phyloP scores from a whole-genome alignment of 2,329 filamentous ascomycete genomes.

The Pyricularia sp. region DNA sequence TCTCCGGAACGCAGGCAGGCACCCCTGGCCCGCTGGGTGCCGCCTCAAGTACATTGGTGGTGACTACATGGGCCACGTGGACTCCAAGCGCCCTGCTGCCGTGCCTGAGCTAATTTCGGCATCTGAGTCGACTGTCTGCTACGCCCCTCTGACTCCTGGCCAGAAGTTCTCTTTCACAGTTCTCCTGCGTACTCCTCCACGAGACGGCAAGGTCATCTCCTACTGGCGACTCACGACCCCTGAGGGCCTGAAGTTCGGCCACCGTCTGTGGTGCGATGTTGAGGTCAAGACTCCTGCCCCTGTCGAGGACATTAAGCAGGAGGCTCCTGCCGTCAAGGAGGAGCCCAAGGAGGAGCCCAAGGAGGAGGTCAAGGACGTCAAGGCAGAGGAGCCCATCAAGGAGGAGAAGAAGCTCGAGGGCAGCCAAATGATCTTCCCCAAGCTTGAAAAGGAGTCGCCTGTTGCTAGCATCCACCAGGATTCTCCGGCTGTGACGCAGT shows the following conservation, averaged over 20 bases:
- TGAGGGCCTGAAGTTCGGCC: conserved; percentile 72
- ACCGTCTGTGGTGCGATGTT: conserved; percentile 91
- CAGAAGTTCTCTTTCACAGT: conserved; percentile 73
- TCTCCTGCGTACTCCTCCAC: conserved; percentile 65
- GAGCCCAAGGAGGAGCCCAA: conserved; percentile 13
- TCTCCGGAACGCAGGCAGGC: conserved; percentile 68
- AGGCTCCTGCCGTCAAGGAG: conserved; percentile 15
- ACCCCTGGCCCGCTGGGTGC: conserved; percentile 77
- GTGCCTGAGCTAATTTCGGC: conserved; percentile 64
- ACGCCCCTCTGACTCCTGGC: conserved; percentile 55
- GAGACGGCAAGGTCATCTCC: conserved; percentile 70
- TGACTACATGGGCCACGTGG: conserved; percentile 90
- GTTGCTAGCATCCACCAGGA: conserved; percentile 63
- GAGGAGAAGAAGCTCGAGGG: conserved; percentile 10
- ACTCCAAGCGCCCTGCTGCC: conserved; percentile 66
- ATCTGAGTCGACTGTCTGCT: conserved; percentile 69
- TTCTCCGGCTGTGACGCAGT: conserved; percentile 2
- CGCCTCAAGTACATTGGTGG: conserved; percentile 84
- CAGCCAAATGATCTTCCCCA: conserved; percentile 92
- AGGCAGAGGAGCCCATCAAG: conserved; percentile 37
- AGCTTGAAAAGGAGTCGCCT: conserved; percentile 87
- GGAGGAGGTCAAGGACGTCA: conserved; percentile 51
- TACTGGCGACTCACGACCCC: conserved; percentile 89
- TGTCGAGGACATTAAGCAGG: conserved; percentile 13
- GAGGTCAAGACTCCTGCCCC: conserved; percentile 38